Conservation (phyloP, 2,329 filamentous ascomycete genomes). For the Myrmaecium sp. region DNA sequence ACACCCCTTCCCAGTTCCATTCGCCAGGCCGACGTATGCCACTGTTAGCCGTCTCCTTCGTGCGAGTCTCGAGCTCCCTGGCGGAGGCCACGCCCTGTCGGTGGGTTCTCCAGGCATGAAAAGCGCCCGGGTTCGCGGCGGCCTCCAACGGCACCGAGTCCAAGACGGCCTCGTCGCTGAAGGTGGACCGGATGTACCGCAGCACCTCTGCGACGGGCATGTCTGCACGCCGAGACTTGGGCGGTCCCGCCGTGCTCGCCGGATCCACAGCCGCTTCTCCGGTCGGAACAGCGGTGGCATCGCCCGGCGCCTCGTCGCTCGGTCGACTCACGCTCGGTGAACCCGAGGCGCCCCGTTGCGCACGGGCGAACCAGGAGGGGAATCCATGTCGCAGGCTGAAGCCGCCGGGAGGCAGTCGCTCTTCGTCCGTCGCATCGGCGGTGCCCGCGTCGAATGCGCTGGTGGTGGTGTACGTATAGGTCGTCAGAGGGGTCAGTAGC, state of each 20-base stretch:
- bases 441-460: conserved; percentile 53
- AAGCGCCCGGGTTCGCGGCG: conserved; percentile 78
- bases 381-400: conserved; percentile 88
- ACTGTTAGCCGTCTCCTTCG: conserved; percentile 4
- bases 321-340: conserved; percentile 16
- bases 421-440: conserved; percentile 67
- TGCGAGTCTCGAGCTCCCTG: conserved; percentile 4
- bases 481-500: conserved; percentile 80
- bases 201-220: conserved; percentile 43
- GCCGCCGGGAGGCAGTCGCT: conserved; percentile 69
- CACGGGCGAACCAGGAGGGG: conserved; percentile 61
- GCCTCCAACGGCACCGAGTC: conserved; percentile 66
- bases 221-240: no score
- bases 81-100: conserved; percentile 27
- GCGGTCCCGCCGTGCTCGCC: conserved; percentile 4
- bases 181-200: conserved; percentile 65
- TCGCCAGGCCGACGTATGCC: conserved; percentile 51
- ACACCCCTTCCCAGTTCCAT: conserved; percentile 97
- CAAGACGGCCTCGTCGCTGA: conserved; percentile 60
- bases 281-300: conserved; percentile 7
- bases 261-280: conserved; percentile 5
- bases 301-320: conserved; percentile 12
- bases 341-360: conserved; percentile 12
- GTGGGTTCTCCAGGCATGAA: conserved; percentile 80
- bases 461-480: conserved; percentile 77